Conservation (phyloP, 257 asterid species). For the Forsythia suspensa region DNA sequence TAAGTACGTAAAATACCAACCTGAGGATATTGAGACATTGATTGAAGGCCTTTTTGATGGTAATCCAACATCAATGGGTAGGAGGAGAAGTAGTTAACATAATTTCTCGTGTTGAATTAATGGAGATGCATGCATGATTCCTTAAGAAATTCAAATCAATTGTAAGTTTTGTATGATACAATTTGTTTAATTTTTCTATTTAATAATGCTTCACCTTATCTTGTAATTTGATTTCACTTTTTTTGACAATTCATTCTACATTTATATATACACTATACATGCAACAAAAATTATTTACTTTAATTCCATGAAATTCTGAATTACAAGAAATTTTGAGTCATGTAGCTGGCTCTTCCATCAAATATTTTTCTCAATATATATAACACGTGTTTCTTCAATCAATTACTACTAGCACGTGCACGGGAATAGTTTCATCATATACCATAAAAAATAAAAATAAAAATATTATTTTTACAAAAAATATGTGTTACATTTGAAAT, state of each 20-base stretch:
- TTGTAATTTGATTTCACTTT: not conserved
- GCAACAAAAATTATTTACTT: no score
- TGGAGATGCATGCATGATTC: not conserved
- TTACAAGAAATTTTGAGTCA: no score
- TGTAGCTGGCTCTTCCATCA: no score
- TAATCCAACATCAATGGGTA: constrained; percentile 53
- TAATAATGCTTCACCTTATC: not conserved
- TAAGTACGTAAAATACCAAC: constrained; percentile 77
- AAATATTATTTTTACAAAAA: no score
- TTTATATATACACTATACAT: no score
- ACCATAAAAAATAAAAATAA: no score
- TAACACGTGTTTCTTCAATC: no score
- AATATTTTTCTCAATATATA: no score
- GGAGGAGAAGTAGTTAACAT: constrained; percentile 46
- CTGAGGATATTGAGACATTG: constrained; percentile 77
- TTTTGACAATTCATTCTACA: not conserved
- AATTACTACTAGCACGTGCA: no score
- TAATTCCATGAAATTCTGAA: no score
- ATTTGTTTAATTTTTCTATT: not conserved
- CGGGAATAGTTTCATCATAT: no score
- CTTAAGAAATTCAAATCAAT: not conserved
- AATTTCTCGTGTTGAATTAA: not conserved
- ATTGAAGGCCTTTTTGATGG: constrained; percentile 84
- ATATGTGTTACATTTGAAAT: no score
- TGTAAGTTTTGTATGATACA: not conserved